Evolutionary conservation across 148 eudicot species (phyloP), one percentile per base, ranked within the genome.

Genomic region (Salicornia ramosissima): DNA sequence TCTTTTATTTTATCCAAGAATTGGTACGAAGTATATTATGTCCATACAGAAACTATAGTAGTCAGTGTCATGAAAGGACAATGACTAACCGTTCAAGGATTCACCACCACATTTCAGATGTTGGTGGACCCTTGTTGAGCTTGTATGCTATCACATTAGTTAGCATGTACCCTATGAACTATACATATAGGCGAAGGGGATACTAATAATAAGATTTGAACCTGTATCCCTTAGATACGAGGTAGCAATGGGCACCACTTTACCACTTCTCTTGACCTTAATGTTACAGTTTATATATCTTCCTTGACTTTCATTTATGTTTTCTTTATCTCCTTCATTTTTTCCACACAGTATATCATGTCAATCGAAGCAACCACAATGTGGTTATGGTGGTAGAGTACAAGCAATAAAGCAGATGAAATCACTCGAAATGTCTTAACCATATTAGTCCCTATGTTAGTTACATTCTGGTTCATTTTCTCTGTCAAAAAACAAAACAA

Each of bases 361-460:
- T 31, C 40, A 18, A n/a, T 1, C 0, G 21, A 30, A 3, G 22
- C 39, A 58, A 14, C 22, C 22, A 31, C 22, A 29, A n/a, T 57
- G 11, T 36, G 33, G 24, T 58, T 49, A 61, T 71, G 34, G 58
- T 71, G 58, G 74, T 60, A 1, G 72, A 58, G n/a, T 56, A 19
- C 53, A 6, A 58, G 63, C 63, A 12, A 57, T 57, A 56, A 18
- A 28, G 14, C 26, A 15, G 12, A 49, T 67, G 72, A 24, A 58
- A 45, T 33, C 18, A 13, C 31, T 19, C 33, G 14, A 19, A 28
- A 68, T n/a, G 11, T 67, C n/a, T 10, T 49, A 19, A 34, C 46
- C 29, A 55, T 46, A 16, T 10, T 67, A 19, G 12, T 40, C 30
- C 40, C 46, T 3, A 59, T 65, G 43, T 22, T 66, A 24, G 9